Conservation (phyloP, 148 eudicot genomes). For the Camellia japonica region DNA sequence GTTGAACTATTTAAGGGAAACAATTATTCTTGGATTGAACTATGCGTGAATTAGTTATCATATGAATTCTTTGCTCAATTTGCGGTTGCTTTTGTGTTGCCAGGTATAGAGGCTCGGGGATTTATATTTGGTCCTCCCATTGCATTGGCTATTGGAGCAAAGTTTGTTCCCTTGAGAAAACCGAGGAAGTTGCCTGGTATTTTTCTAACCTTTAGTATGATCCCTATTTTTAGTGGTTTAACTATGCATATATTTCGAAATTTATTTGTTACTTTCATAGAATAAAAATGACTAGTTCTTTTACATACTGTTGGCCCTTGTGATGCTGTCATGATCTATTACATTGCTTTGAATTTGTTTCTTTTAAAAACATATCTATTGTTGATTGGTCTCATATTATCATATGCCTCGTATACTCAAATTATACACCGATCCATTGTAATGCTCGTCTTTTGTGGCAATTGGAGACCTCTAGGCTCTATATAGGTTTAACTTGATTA, state of each 20-base stretch:
- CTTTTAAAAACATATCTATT: background rate
- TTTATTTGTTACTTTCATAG: background rate
- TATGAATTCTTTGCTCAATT: background rate
- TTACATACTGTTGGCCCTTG: background rate
- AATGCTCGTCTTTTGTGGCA: background rate
- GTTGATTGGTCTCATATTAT: background rate
- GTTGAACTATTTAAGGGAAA: background rate
- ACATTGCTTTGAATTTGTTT: background rate
- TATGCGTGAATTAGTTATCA: background rate
- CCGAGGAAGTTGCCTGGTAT: slow-evolving; percentile 90
- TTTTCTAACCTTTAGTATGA: background rate
- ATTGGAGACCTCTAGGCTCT: background rate
- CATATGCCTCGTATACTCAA: background rate
- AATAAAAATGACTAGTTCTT: background rate
- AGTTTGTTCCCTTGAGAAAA: slow-evolving; percentile 90
- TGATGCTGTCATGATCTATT: background rate
- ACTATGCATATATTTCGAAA: too few species aligned
- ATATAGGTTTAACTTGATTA: background rate
- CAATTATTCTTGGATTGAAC: background rate
- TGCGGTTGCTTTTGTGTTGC: slow-evolving; percentile 10
- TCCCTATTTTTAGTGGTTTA: background rate
- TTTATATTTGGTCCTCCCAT: slow-evolving; percentile 94
- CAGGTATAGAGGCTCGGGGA: slow-evolving; percentile 90
- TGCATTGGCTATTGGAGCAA: slow-evolving; percentile 94
- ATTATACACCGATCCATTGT: background rate